A percentile compares a stretch with the other conserved stretches of the same genome.
Conservation (phyloP, 1,284 basidiomycete genomes). For the Tylopilus orsonianus region DNA sequence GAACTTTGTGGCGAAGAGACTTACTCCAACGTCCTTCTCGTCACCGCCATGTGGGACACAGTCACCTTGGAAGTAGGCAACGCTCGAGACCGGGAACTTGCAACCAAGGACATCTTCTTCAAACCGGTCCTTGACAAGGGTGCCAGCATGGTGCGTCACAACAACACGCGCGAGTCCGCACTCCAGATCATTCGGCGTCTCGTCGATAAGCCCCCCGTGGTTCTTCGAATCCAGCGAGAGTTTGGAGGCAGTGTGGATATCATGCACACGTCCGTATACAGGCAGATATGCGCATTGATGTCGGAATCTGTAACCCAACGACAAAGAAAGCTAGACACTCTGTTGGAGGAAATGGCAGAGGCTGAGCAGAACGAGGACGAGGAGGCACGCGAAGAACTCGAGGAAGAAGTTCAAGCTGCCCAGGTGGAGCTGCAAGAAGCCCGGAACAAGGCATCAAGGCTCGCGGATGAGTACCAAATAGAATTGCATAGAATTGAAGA, state of each 20-base stretch:
- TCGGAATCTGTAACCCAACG: conserved; percentile 35
- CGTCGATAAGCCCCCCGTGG: conserved; percentile 28
- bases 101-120: conserved; percentile 41
- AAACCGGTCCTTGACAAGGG: conserved; percentile 40
- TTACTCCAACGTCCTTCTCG: conserved; percentile 46
- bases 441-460: conserved; percentile 21
- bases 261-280: conserved; percentile 36
- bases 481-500: conserved; percentile 32
- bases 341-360: conserved; percentile 26
- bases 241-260: conserved; percentile 36
- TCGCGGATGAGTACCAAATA: conserved; percentile 28
- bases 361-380: conserved; percentile 31
- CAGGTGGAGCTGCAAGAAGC: conserved; percentile 23
- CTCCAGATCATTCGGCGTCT: conserved; percentile 36
- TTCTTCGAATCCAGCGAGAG: conserved; percentile 41
- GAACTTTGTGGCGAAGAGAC: conserved; percentile 48
- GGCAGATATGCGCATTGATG: conserved; percentile 27
- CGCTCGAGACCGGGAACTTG: conserved; percentile 35
- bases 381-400: conserved; percentile 30
- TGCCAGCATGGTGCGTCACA: conserved; percentile 38
- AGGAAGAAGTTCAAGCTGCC: conserved; percentile 28
- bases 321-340: conserved; percentile 35
- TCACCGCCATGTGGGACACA: conserved; percentile 50
- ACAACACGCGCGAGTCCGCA: conserved; percentile 36
- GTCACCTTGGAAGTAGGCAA: conserved; percentile 33